Conservation (phyloP, 768 basidiomycete genomes). For the Piloderma croceum region DNA sequence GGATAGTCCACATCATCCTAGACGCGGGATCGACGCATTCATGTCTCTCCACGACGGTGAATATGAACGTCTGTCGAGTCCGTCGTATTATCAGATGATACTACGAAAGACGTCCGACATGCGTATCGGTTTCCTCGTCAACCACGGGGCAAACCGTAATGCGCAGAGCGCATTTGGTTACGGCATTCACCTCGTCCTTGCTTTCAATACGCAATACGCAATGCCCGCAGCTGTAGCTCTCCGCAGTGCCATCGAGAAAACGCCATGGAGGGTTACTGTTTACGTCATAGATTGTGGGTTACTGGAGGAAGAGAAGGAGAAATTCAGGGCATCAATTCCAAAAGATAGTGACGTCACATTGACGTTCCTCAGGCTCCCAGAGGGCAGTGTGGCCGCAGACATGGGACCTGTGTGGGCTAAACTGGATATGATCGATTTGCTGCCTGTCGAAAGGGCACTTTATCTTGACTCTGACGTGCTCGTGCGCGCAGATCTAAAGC, state of each 20-base stretch:
- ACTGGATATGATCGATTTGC: slow-evolving; percentile 37
- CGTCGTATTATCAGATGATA: slow-evolving; percentile 44
- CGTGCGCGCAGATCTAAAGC: slow-evolving; percentile 33
- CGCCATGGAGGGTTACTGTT: slow-evolving; percentile 36
- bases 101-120: slow-evolving; percentile 44
- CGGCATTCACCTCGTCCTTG: slow-evolving; percentile 43
- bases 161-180: slow-evolving; percentile 29
- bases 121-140: slow-evolving; percentile 46
- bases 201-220: slow-evolving; percentile 39
- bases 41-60: slow-evolving; percentile 45
- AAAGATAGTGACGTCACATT: slow-evolving; percentile 29
- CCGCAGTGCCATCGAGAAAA: slow-evolving; percentile 33
- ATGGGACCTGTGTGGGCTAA: slow-evolving; percentile 43
- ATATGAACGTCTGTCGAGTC: slow-evolving; percentile 35
- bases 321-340: slow-evolving; percentile 27
- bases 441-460: slow-evolving; percentile 46
- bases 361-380: slow-evolving; percentile 36
- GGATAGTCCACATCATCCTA: slow-evolving; percentile 48
- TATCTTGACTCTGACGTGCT: slow-evolving; percentile 53
- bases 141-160: slow-evolving; percentile 8
- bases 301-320: slow-evolving; percentile 26
- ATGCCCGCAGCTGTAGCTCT: slow-evolving; percentile 46
- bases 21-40: slow-evolving; percentile 52
- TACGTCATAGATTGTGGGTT: slow-evolving; percentile 49
- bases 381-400: slow-evolving; percentile 20